Conservation (phyloP, 1,284 basidiomycete genomes). For the Exsudoporus floridanus region DNA sequence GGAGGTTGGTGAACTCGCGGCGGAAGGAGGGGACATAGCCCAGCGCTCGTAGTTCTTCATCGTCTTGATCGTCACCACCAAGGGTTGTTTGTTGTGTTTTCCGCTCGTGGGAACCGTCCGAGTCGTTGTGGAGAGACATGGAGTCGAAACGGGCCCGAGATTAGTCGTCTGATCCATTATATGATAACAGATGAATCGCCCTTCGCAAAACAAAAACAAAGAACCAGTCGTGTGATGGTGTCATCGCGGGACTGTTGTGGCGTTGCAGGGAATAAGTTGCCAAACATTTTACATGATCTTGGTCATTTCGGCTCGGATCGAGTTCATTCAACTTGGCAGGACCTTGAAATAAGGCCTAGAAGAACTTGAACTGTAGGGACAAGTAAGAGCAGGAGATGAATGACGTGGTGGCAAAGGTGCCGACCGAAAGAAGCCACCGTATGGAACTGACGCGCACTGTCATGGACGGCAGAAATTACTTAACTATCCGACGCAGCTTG, state of each 20-base stretch:
- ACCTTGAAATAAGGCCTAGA: no score
- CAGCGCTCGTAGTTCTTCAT: constrained; percentile 63
- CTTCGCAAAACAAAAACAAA: neutral
- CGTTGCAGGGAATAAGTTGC: no score
- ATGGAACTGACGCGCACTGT: no score
- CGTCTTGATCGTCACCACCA: constrained; percentile 41
- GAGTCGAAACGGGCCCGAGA: neutral
- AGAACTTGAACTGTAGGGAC: no score
- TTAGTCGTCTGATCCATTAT: neutral
- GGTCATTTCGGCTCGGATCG: neutral
- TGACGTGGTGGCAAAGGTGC: no score
- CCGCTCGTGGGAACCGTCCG: neutral
- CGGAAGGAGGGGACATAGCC: constrained; percentile 79
- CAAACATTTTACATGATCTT: neutral
- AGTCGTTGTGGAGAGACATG: constrained; percentile 5
- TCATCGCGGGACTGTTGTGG: no score
- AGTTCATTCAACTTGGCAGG: neutral
- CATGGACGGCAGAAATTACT: no score
- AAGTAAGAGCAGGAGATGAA: no score
- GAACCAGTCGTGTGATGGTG: no score
- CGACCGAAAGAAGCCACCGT: no score
- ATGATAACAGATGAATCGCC: neutral
- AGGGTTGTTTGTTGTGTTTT: neutral
- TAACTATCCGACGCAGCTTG: no score
- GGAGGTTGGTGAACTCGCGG: constrained; percentile 78